A percentile compares a stretch with the other conserved stretches of the same genome.
phyloP scores from a whole-genome alignment of 164 flowering plant species.

The Vitis rupestris region DNA sequence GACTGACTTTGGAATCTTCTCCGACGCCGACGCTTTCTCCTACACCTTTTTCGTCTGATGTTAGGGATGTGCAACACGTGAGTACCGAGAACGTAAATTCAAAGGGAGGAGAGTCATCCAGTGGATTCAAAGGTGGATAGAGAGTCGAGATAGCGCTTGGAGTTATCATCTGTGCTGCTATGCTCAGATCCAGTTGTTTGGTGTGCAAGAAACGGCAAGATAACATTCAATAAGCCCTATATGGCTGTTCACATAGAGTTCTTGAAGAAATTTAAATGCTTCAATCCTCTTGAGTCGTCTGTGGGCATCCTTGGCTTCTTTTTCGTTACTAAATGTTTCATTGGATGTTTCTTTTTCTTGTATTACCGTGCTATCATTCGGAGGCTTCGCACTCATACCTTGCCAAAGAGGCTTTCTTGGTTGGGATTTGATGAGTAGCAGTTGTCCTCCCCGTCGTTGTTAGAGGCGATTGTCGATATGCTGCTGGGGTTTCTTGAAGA shows the following conservation, averaged over 20 bases:
- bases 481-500: slow-evolving; percentile 41
- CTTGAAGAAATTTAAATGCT: slow-evolving; percentile 47
- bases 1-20: too few relatives aligned
- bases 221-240: too few relatives aligned
- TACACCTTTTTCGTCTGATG: too few relatives aligned
- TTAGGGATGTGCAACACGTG: too few relatives aligned
- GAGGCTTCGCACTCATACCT: slow-evolving; percentile 4
- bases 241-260: slow-evolving; percentile 25
- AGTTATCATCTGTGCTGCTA: too few relatives aligned
- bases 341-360: slow-evolving; percentile 43
- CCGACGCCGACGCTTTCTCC: too few relatives aligned
- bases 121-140: too few relatives aligned
- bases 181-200: too few relatives aligned
- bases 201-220: too few relatives aligned
- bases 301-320: slow-evolving; percentile 43
- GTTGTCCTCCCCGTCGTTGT: slow-evolving; percentile 5
- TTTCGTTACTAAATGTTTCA: slow-evolving; percentile 27
- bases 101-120: too few relatives aligned
- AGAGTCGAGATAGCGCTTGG: too few relatives aligned
- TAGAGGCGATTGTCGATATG: slow-evolving; percentile 2
- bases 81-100: too few relatives aligned
- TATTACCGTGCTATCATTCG: slow-evolving; percentile 28
- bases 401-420: slow-evolving; percentile 10
- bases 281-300: slow-evolving; percentile 44
- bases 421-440: slow-evolving; percentile 16